Conservation (phyloP, 495 filamentous ascomycete species). For the Hypoxylon trugodes region DNA sequence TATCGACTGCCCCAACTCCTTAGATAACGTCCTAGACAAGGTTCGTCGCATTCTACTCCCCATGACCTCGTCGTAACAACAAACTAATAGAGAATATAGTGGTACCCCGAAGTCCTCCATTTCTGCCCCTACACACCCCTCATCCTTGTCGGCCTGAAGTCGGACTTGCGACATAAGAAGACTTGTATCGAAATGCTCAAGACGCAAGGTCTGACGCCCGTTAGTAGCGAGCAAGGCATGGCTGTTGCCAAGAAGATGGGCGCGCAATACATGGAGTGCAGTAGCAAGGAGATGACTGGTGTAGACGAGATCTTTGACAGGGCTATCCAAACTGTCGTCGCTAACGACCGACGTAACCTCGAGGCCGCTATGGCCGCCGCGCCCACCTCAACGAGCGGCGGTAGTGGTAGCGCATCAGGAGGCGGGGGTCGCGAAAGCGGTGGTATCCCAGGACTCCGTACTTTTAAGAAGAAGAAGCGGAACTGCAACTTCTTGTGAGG, state of each 20-base stretch:
- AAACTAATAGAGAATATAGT: conserved; percentile 62
- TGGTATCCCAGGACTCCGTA: conserved; percentile 45
- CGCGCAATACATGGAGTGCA: conserved; percentile 96
- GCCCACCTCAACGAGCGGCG: conserved; percentile 31
- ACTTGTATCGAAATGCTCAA: conserved; percentile 98
- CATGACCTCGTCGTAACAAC: neutral
- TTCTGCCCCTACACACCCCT: conserved; percentile 98
- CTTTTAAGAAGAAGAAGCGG: conserved; percentile 68
- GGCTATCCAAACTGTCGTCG: conserved; percentile 87
- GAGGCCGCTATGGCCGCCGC: conserved; percentile 50
- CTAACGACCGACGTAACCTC: conserved; percentile 65
- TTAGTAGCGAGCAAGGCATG: conserved; percentile 87
- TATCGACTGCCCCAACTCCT: conserved; percentile 96
- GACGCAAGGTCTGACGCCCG: conserved; percentile 94
- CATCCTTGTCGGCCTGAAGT: conserved; percentile 94
- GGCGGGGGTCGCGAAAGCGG: conserved; percentile 32
- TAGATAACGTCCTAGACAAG: conserved; percentile 99
- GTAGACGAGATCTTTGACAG: conserved; percentile 94
- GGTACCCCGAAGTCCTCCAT: conserved; percentile 98
- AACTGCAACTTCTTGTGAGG: conserved; percentile 75
- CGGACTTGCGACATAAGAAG: conserved; percentile 91
- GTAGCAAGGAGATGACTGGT: conserved; percentile 93
- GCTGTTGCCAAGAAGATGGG: conserved; percentile 91
- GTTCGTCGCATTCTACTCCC: conserved; percentile 56
- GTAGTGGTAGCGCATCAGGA: conserved; percentile 10